Conservation (phyloP, 1,139 yeast species). For the Yamadazyma membranifaciens region DNA sequence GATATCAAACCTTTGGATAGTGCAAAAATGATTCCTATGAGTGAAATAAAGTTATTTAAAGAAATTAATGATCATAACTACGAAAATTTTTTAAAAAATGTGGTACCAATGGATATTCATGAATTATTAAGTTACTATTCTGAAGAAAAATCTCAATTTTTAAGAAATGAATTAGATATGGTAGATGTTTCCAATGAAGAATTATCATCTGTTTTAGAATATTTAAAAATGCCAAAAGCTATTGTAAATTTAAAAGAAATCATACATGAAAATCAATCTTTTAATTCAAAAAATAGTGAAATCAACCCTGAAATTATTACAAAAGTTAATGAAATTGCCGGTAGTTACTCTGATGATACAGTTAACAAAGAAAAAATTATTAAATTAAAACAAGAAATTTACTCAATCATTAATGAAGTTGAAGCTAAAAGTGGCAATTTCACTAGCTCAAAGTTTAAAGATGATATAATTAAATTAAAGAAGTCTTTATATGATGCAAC, state of each 20-base stretch:
- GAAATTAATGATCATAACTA: conserved; percentile 56
- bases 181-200: conserved; percentile 81
- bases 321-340: conserved; percentile 29
- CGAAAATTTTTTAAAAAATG: conserved; percentile 63
- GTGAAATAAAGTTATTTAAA: conserved; percentile 30
- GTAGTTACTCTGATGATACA: conserved; percentile 21
- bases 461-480: conserved; percentile 57
- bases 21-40: conserved; percentile 61
- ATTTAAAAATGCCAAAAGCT: conserved; percentile 70
- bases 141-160: conserved; percentile 79
- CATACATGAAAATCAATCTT: conserved; percentile 12
- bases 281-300: conserved; percentile 6
- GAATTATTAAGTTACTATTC: conserved; percentile 85
- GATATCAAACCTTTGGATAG: conserved; percentile 74
- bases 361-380: conserved; percentile 23
- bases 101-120: conserved; percentile 84
- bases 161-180: conserved; percentile 73
- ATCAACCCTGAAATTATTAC: conserved; percentile 14
- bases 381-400: conserved; percentile 39
- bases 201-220: conserved; percentile 73
- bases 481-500: conserved; percentile 69
- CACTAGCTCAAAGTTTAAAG: conserved; percentile 25
- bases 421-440: conserved; percentile 22
- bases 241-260: conserved; percentile 53
- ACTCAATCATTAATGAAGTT: conserved; percentile 34